Base-by-base conservation (phyloP, 495 filamentous ascomycete genomes). In the Hyaloscypha finlandica region DNA sequence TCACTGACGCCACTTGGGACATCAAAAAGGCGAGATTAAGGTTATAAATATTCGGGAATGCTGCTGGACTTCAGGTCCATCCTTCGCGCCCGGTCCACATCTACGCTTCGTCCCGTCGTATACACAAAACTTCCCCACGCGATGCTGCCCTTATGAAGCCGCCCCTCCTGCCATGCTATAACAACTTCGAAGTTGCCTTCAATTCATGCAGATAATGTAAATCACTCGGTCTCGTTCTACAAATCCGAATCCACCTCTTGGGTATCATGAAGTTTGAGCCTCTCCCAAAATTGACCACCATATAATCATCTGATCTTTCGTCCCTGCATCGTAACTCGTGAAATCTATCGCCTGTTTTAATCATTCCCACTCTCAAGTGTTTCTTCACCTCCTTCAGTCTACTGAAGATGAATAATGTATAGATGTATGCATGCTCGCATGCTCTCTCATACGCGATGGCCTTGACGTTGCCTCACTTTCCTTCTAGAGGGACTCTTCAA, bases 201-300 rank as follows among this genome's bases (percentile, higher is more conserved):
- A 48, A 48, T 48, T 6, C 9, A 48, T 3, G 42, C 42, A 48
- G 42, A 48, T 48, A 12, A 48, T 48, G 42, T 6, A 48, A 48
- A 48, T 48, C 42, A 19, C 25, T 19, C 42, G 9, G 8, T 48
- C 16, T 48, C 42, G 42, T 48, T 48, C 42, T 48, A 48, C 11
- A 37, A 48, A 48, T 48, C 42, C 42, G 16, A 6, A 22, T 11
- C 45, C 31, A 16, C 29, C 64, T 60, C 64, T 60, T 48, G 64
- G 64, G 64, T 66, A 66, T 66, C 64, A 66, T 63, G 25, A 63
- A 63, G 30, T 33, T 45, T 32, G 22, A 22, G 20, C 20, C 53
- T 1, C 20, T n/a, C 16, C 53, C 53, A 56, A 56, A 9, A 25
- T n/a, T 1, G 29, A 12, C 53, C 42, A 4, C 42, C 42, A 16